phyloP scores from a whole-genome alignment of 2,329 filamentous ascomycete genomes.

The Cercospora sp. region DNA sequence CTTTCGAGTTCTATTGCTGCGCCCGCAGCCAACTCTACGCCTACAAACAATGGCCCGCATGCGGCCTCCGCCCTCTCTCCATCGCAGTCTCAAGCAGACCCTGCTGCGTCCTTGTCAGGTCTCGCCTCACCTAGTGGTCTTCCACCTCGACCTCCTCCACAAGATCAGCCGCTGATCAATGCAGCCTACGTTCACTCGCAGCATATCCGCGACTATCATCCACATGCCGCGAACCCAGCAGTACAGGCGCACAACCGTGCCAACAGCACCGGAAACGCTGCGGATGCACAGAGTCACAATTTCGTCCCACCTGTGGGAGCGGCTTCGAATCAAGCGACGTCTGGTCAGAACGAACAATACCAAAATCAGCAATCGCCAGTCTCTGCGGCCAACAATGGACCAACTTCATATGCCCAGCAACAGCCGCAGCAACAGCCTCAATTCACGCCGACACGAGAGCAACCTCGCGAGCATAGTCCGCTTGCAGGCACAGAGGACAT shows the following conservation, averaged over 20 bases:
- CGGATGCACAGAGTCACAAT: slow-evolving; percentile 21
- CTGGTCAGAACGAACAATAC: slow-evolving; percentile 1
- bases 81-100: slow-evolving; percentile 29
- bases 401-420: not conserved
- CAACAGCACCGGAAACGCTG: slow-evolving; percentile 31
- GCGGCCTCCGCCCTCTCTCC: slow-evolving; percentile 32
- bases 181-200: slow-evolving; percentile 51
- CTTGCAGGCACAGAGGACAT: slow-evolving; percentile 42
- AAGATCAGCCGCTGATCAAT: slow-evolving; percentile 51
- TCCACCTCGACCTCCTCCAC: slow-evolving; percentile 51
- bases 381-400: not conserved
- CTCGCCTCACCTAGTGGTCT: slow-evolving; percentile 44
- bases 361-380: slow-evolving; percentile 16
- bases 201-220: slow-evolving; percentile 54
- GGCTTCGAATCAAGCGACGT: slow-evolving; percentile 1
- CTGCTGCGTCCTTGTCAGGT: slow-evolving; percentile 35
- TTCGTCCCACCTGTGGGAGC: slow-evolving; percentile 22
- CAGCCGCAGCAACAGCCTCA: not conserved
- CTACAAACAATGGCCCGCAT: slow-evolving; percentile 39
- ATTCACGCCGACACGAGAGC: slow-evolving; percentile 36
- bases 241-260: slow-evolving; percentile 35
- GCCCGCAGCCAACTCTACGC: slow-evolving; percentile 29
- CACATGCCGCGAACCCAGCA: slow-evolving; percentile 45
- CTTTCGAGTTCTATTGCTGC: slow-evolving; percentile 37
- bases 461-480: slow-evolving; percentile 10